Evolutionary conservation across 176 grass and related monocot genomes (phyloP), one percentile per base, ranked within the genome.

Genomic region (Bolboschoenus planiculmis): DNA sequence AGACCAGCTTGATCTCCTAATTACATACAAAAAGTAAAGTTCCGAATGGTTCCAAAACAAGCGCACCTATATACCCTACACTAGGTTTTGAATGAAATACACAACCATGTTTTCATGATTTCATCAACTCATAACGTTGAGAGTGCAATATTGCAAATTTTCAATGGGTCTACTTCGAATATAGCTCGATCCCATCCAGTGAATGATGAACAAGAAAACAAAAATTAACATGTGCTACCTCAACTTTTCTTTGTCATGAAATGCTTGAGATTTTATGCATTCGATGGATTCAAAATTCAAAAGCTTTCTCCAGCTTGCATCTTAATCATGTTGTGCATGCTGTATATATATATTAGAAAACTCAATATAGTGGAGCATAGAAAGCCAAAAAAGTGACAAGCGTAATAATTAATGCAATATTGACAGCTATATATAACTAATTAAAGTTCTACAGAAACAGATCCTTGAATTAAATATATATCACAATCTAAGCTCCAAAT

Each of bases 401-500:
- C 6, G 43, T 30, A 13, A 75, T 53, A 53, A 53, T 75, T 43
- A 75, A 15, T 75, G 24, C 43, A 48, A 75, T 46, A 48, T 48
- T 75, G 43, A 50, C 43, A 75, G 13, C 43, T 75, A 48, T 75
- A 75, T 75, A 48, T 75, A 75, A 75, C 42, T 48, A 31, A 75
- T 8, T 48, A 7, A 50, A 18, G 44, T 75, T 75, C 24, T 75
- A 75, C 21, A 75, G 11, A 75, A 75, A 48, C 23, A 75, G 26
- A 75, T 23, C 10, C 24, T 44, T 30, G 1, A 50, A 75, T 74
- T 29, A 50, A 30, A 50, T 30, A 48, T 75, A 50, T 30, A 48
- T 75, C 71, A 75, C 71, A 75, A 75, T 31, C 71, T 75, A 75
- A 75, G 71, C 40, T 75, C 71, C 43, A 75, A 50, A 50, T 75